Evolutionary conservation across 2,329 filamentous ascomycete genomes (phyloP), one percentile per base, ranked within the genome.

Genomic region (Clonostachys solani): DNA sequence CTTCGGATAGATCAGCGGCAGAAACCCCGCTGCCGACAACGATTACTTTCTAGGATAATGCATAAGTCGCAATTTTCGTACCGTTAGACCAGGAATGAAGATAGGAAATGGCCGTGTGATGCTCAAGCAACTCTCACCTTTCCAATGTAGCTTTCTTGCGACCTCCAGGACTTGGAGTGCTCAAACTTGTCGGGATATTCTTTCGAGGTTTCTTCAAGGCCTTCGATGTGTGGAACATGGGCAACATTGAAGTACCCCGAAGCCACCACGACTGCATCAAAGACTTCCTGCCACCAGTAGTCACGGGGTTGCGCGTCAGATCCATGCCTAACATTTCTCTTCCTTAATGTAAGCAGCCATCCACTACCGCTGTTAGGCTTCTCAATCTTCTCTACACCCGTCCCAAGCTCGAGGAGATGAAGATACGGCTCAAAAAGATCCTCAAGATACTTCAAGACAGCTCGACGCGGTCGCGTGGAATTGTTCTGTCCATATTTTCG

Each of bases 11-110:
- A 54, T 87, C 84, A 29, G 80, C 75, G 0, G 77, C 82, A 0
- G 82, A 86, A 5, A 86, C 81, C 1, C 78, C 83, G 2, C 78
- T 82, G 4, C 83, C 83, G 2, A 87, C 79, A 0, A 83, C 73
- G 1, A 86, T 66, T 0, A 86, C 76, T 49, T 66, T 72, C 78
- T 83, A 36, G 2, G 47, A 33, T 12, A 35, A 40, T 19, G 9
- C 9, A 9, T 29, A 29, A 29, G 23, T 2, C 19, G 7, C 19
- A 7, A 6, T 23, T 7, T 29, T 29, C 23, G 23, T 29, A 9
- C 8, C 23, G 23, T 29, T 29, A 9, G 9, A 10, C 3, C 23
- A 29, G 33, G 44, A 42, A 40, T 48, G 23, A 48, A 47, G 17
- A 33, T 17, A 9, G 5, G 23, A 2, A 29, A 29, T 29, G 23